A percentile compares a stretch with the other conserved stretches of the same genome.
Evolutionary conservation across 2,329 filamentous ascomycete species (phyloP).

Genomic region (Scytalidium lignicola): DNA sequence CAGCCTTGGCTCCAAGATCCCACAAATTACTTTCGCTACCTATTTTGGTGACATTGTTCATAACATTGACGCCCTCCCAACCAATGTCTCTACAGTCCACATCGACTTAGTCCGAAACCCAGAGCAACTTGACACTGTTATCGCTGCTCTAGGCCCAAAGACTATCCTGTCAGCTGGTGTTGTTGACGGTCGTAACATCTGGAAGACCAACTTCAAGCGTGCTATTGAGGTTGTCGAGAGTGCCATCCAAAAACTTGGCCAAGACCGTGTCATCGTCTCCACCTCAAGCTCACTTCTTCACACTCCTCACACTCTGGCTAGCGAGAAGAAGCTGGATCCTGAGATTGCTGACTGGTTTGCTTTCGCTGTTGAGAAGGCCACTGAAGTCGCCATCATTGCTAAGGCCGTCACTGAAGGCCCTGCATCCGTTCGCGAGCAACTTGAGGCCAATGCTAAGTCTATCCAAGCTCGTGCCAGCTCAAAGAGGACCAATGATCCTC

Average conservation of each 20-base stretch:
- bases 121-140: conserved; percentile 87
- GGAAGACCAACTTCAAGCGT: conserved; percentile 99
- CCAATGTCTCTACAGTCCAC: conserved; percentile 80
- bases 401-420: conserved; percentile 95
- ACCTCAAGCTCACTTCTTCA: conserved; percentile 97
- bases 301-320: conserved; percentile 94
- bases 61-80: conserved; percentile 88
- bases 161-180: conserved; percentile 93
- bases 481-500: conserved; percentile 91
- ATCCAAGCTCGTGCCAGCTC: conserved; percentile 87
- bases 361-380: conserved; percentile 91
- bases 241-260: conserved; percentile 91
- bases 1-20: conserved; percentile 71
- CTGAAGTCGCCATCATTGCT: conserved; percentile 86
- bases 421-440: conserved; percentile 76
- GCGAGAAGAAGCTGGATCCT: conserved; percentile 95
- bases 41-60: conserved; percentile 99
- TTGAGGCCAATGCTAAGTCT: conserved; percentile 96
- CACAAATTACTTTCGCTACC: conserved; percentile 85
- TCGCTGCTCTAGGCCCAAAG: conserved; percentile 76
- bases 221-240: conserved; percentile 88
- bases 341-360: conserved; percentile 99
- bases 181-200: conserved; percentile 98
- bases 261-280: conserved; percentile 94
- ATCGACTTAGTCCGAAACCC: conserved; percentile 96